phyloP scores from a whole-genome alignment of 140 eudicot species.

The Ambrosia hybrid region DNA sequence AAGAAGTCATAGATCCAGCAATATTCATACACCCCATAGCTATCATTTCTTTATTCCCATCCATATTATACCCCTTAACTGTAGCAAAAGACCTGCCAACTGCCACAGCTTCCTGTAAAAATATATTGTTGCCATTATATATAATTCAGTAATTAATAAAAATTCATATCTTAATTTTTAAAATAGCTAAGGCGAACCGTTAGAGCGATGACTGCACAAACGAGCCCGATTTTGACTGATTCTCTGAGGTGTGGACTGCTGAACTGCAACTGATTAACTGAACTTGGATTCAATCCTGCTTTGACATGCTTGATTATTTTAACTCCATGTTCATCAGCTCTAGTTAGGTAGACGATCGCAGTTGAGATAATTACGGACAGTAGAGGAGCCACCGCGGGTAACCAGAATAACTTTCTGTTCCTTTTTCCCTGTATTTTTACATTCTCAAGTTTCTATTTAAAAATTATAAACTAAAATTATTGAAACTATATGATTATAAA shows the following conservation, averaged over 20 bases:
- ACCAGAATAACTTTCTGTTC: slow-evolving; percentile 59
- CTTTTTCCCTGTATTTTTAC: slow-evolving; percentile 44
- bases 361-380: slow-evolving; percentile 59
- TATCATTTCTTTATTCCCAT: slow-evolving; percentile 92
- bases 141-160: too few relatives aligned
- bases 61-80: slow-evolving; percentile 68
- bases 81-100: slow-evolving; percentile 85
- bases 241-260: slow-evolving; percentile 53
- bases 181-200: slow-evolving; percentile 30
- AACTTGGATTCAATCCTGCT: slow-evolving; percentile 62
- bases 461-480: too few relatives aligned
- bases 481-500: neutral
- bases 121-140: neutral
- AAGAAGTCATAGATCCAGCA: slow-evolving; percentile 79
- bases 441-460: neutral
- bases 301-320: slow-evolving; percentile 60
- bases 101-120: slow-evolving; percentile 74
- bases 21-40: slow-evolving; percentile 81
- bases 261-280: slow-evolving; percentile 52
- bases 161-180: too few relatives aligned
- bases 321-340: slow-evolving; percentile 67
- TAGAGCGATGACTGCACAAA: slow-evolving; percentile 58
- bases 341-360: slow-evolving; percentile 49
- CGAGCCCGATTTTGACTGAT: slow-evolving; percentile 48
- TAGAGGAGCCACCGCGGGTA: slow-evolving; percentile 68